A percentile compares a stretch with the other conserved stretches of the same genome.
Conservation (phyloP, 1,139 yeast species). For the Blastobotrys niveus region DNA sequence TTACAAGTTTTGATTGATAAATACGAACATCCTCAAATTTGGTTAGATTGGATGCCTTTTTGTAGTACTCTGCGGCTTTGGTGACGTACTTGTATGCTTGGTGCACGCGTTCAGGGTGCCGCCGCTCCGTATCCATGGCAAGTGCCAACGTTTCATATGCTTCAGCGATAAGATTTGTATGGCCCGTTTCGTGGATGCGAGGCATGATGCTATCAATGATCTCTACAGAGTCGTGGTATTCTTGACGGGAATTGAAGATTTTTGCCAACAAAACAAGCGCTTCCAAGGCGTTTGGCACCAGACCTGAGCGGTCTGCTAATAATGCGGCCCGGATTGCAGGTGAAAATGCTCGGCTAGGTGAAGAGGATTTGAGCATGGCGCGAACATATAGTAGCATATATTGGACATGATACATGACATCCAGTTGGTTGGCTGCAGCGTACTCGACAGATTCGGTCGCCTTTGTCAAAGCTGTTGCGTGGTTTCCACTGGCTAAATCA, state of each 20-base stretch:
- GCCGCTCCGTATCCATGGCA: slow-evolving; percentile 18
- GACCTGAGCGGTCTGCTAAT: slow-evolving; percentile 22
- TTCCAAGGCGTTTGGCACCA: slow-evolving; percentile 25
- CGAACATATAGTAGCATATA: slow-evolving; percentile 24
- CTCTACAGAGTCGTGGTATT: slow-evolving; percentile 24
- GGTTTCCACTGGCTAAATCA: slow-evolving; percentile 20
- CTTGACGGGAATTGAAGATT: slow-evolving; percentile 21
- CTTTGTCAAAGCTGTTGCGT: slow-evolving; percentile 17
- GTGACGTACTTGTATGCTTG: slow-evolving; percentile 14
- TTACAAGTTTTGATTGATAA: too few relatives aligned
- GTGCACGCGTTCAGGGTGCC: slow-evolving; percentile 7
- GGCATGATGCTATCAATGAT: slow-evolving; percentile 28
- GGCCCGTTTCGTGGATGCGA: slow-evolving; percentile 24
- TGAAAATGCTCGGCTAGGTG: slow-evolving; percentile 25
- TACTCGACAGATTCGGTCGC: slow-evolving; percentile 10
- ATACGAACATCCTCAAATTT: neutral
- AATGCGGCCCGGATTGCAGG: slow-evolving; percentile 21
- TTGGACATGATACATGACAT: slow-evolving; percentile 23
- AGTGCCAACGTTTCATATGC: slow-evolving; percentile 23
- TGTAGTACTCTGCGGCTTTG: slow-evolving; percentile 10
- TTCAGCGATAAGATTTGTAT: slow-evolving; percentile 21
- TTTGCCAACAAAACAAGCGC: slow-evolving; percentile 24
- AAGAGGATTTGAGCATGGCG: slow-evolving; percentile 19
- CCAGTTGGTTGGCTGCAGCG: slow-evolving; percentile 11
- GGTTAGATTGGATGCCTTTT: neutral